Evolutionary conservation across 2,329 filamentous ascomycete species (phyloP), one percentile per base, ranked within the genome.

Genomic region (Lasiodiplodia citricola): DNA sequence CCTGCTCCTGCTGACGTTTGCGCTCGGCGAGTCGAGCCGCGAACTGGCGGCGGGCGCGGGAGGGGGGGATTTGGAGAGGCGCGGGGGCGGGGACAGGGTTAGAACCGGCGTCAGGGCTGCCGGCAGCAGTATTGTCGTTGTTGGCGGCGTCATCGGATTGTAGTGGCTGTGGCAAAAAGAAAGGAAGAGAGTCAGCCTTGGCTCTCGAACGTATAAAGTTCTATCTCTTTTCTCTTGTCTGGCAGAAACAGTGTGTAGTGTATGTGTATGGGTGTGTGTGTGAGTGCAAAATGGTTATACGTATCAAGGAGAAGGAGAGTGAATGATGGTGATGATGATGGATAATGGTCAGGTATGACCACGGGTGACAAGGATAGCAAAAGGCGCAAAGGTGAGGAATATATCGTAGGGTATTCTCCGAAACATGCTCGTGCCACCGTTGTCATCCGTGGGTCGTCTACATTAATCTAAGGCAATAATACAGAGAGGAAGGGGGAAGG

Each of bases 1-100:
- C 25, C 25, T 64, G 25, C 14, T 65, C 70, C 69, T 21, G 70
- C 47, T 73, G 71, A 41, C 74, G 71, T 60, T 82, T 81, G 52
- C 79, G 92, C 88, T 75, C 79, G 2, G 83, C 83, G 16, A 98
- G 86, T 14, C 94, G 89, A 14, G 92, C 92, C n/a, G 94, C 94
- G n/a, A 98, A 87, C 79, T 97, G 93, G 67, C 93, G 86, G 63
- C 95, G 89, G 8, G 95, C 95, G 65, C 95, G 89, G 8, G 93
- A 96, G 2, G 95, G 94, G 0, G 92, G 90, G 44, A 95, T 90
- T 78, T 95, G 96, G 75, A 97, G 84, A 14, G 94, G 93, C 38
- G 90, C 25, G 89, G 92, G n/a, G 57, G 73, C 70, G 57, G n/a
- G 51, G 88, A 86, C 2, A 21, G 31, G 31, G 86, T 86, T 2